Conservation (phyloP, 1,284 basidiomycete genomes). For the Malassezia yamatoensis region DNA sequence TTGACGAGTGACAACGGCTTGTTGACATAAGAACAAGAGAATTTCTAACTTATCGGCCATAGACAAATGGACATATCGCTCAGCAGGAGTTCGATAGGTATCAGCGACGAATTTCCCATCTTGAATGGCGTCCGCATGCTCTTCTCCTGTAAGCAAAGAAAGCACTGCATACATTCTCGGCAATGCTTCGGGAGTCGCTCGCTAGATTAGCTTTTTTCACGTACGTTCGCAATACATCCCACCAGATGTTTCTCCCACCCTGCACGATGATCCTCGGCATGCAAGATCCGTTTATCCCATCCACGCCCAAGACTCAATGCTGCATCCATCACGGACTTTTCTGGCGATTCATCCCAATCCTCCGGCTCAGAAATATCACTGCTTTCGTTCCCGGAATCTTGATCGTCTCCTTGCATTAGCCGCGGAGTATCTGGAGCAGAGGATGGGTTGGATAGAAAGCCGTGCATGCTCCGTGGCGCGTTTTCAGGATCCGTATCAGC, state of each 20-base stretch:
- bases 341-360: constrained; percentile 20
- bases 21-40: constrained; percentile 74
- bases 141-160: constrained; percentile 38
- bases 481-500: too few relatives aligned
- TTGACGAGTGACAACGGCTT: constrained; percentile 77
- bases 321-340: constrained; percentile 24
- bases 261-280: constrained; percentile 28
- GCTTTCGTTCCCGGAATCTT: constrained; percentile 5
- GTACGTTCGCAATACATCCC: constrained; percentile 28
- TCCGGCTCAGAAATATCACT: constrained; percentile 6
- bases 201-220: constrained; percentile 4
- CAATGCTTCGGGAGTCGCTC: constrained; percentile 29
- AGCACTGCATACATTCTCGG: constrained; percentile 41
- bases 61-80: constrained; percentile 63
- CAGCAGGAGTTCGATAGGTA: constrained; percentile 35
- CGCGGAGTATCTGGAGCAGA: constrained; percentile 27
- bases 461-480: too few relatives aligned
- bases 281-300: constrained; percentile 33
- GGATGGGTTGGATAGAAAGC: background rate
- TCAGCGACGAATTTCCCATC: constrained; percentile 20
- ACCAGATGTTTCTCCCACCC: constrained; percentile 38
- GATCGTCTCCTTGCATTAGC: constrained; percentile 19
- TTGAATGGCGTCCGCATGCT: constrained; percentile 22
- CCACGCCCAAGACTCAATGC: constrained; percentile 24
- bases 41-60: constrained; percentile 72